phyloP scores from a whole-genome alignment of 2,329 filamentous ascomycete genomes.

The Pseudogymnoascus sp. region DNA sequence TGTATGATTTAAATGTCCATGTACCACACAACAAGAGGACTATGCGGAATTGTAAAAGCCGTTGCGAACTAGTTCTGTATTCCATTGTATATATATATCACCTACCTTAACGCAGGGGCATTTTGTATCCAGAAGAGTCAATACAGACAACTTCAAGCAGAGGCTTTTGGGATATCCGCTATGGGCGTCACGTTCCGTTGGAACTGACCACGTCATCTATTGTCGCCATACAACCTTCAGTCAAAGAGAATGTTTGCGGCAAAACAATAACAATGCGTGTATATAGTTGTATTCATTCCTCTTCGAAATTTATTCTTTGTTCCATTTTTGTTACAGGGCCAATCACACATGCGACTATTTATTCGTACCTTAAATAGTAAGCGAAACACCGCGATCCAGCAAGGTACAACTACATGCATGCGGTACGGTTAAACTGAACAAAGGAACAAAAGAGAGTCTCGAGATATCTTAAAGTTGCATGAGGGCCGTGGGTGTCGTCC shows the following conservation, averaged over 20 bases:
- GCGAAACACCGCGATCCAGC: not conserved
- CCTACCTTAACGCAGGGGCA: not conserved
- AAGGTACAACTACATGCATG: conserved; percentile 6
- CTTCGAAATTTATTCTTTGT: conserved; percentile 4
- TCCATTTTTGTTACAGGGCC: not conserved
- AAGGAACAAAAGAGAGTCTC: not conserved
- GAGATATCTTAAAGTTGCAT: not conserved
- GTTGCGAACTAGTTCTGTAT: not conserved
- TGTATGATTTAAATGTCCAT: not conserved
- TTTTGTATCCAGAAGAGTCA: not conserved
- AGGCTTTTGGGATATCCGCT: not conserved
- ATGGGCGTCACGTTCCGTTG: not conserved
- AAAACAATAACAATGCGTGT: not conserved
- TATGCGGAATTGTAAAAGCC: not conserved
- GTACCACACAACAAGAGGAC: not conserved
- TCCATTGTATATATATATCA: not conserved
- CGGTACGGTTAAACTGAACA: not conserved
- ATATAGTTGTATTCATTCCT: not conserved
- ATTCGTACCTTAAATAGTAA: conserved; percentile 7
- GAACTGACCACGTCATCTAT: not conserved
- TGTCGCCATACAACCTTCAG: not conserved
- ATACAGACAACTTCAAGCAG: not conserved
- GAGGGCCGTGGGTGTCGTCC: conserved; percentile 3
- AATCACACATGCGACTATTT: conserved; percentile 8
- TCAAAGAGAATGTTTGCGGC: not conserved